Evolutionary conservation across 768 basidiomycete genomes (phyloP), one percentile per base, ranked within the genome.

Genomic region (Leccinum boreale): DNA sequence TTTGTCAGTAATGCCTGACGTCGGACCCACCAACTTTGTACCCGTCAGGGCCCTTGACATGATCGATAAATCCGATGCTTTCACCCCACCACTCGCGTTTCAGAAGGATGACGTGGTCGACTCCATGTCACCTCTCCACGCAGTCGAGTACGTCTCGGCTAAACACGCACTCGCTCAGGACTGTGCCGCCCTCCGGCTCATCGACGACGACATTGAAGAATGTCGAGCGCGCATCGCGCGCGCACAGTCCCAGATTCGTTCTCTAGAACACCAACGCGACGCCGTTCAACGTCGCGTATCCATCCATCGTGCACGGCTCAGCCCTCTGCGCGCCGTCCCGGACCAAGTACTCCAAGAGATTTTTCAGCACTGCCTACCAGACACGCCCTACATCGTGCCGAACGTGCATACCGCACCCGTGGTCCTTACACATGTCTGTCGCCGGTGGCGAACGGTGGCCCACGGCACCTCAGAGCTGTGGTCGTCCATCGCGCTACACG

Each of bases 261-360:
- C 61, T 35, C 59, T 73, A 15, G 64, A 62, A 55, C 52, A 26
- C 31, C 58, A 60, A 46, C 72, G 72, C 24, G 29, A 53, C 15
- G 44, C 17, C 15, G 36, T 70, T 21, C 51, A 61, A 26, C 57
- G 47, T 17, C 62, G 68, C 36, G 19, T 70, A 11, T 56, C 58
- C 14, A 42, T 64, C 36, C 62, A 70, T 19, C 69, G 58, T 15
- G 72, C 70, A 52, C 66, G 61, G 5, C 61, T 73, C 58, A 73
- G 67, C 56, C 66, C 64, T 33, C 33, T 71, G 28, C 73, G 69
- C 5, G 50, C 52, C 6, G 49, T 73, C 44, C 73, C 73, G 42
- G 63, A 70, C 28, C 73, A 74, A 56, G 19, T 74, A 0, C 62
- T 73, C 5, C 69, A 73, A 55, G 68, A 72, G 29, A 70, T 75